Evolutionary conservation across 192 early-diverging fungal species (phyloP).

Genomic region (Mortierella claussenii): DNA sequence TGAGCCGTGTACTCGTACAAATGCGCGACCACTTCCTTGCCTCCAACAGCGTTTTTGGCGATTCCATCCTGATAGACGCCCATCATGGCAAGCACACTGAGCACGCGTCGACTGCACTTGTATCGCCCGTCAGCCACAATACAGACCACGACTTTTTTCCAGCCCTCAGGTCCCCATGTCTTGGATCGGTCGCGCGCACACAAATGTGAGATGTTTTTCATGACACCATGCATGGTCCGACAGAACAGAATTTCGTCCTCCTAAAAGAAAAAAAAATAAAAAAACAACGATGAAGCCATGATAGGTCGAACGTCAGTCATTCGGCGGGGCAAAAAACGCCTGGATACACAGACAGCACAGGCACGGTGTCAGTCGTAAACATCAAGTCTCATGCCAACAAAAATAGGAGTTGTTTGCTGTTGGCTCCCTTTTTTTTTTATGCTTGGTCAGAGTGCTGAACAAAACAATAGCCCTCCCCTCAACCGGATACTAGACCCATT

Average conservation of each 20-base stretch:
- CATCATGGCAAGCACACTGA: constrained; percentile 77
- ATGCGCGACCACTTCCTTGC: constrained; percentile 70
- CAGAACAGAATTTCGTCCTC: constrained; percentile 93
- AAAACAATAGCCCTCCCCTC: neutral
- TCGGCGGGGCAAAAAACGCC: too few species aligned
- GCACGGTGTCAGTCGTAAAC: too few species aligned
- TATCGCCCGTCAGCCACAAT: constrained; percentile 83
- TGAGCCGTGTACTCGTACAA: constrained; percentile 78
- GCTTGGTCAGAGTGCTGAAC: neutral
- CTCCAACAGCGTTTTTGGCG: constrained; percentile 70
- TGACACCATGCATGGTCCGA: constrained; percentile 87
- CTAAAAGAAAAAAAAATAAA: constrained; percentile 27
- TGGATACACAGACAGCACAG: neutral
- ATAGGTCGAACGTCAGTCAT: neutral
- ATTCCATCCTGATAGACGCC: constrained; percentile 83
- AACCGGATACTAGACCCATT: too few species aligned
- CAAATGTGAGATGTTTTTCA: constrained; percentile 88
- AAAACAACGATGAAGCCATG: neutral
- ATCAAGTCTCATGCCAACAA: too few species aligned
- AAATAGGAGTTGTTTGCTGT: neutral
- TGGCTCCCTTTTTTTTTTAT: neutral
- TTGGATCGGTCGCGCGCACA: constrained; percentile 70
- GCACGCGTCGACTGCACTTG: constrained; percentile 70
- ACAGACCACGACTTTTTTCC: constrained; percentile 84
- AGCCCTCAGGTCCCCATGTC: constrained; percentile 76